Conservation (phyloP, 2,329 filamentous ascomycete genomes). For the Curvularia hawaiiensis region DNA sequence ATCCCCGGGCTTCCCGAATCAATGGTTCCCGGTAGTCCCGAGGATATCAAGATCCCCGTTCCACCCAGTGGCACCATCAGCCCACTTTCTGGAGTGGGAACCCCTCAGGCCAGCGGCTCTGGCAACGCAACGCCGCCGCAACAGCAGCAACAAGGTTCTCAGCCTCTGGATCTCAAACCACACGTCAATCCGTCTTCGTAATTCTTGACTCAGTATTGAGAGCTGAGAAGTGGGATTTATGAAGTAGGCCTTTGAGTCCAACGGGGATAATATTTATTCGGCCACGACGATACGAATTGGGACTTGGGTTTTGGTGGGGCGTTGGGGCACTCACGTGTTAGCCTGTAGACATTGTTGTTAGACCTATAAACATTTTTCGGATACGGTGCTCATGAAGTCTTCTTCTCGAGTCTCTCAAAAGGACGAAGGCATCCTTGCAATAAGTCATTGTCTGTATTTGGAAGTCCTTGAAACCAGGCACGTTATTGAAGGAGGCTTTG, state of each 20-base stretch:
- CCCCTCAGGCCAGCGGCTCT: slow-evolving; percentile 28
- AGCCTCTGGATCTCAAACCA: slow-evolving; percentile 13
- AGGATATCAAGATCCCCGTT: slow-evolving; percentile 80
- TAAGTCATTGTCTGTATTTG: no score
- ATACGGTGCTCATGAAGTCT: not conserved
- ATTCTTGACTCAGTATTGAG: slow-evolving; percentile 17
- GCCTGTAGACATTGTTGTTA: not conserved
- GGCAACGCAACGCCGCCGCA: slow-evolving; percentile 9
- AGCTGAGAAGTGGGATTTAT: slow-evolving; percentile 28
- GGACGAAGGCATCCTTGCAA: not conserved
- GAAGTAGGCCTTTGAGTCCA: not conserved
- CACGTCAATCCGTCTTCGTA: slow-evolving; percentile 13
- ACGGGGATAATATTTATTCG: not conserved
- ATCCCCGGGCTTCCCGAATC: slow-evolving; percentile 71
- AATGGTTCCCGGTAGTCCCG: slow-evolving; percentile 77
- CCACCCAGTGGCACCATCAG: slow-evolving; percentile 60
- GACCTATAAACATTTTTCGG: not conserved
- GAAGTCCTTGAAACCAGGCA: no score
- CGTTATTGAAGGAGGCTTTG: not conserved
- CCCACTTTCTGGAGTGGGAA: slow-evolving; percentile 51
- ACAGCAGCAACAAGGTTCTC: slow-evolving; percentile 2
- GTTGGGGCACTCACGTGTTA: not conserved
- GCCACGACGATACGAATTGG: slow-evolving; percentile 1
- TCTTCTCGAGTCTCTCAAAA: not conserved
- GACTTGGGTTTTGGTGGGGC: slow-evolving; percentile 1